Evolutionary conservation across 2,329 filamentous ascomycete genomes (phyloP).

Genomic region (Neopestalotiopsis sp.): DNA sequence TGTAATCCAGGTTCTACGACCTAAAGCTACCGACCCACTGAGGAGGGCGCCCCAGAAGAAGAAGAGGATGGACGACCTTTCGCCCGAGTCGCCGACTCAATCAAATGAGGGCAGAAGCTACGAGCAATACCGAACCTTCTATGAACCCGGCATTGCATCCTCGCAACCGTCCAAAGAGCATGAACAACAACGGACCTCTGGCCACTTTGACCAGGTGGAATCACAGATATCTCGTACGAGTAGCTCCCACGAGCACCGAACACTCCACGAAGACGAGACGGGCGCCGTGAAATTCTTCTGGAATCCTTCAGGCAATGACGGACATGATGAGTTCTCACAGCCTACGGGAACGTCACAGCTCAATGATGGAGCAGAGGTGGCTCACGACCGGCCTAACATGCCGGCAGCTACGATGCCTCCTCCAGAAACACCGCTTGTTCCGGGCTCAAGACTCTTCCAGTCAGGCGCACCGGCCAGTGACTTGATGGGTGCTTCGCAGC

Average conservation of each 20-base stretch:
- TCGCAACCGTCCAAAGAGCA: constrained; percentile 31
- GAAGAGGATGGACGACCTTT: constrained; percentile 43
- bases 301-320: neutral
- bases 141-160: constrained; percentile 11
- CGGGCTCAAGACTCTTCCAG: constrained; percentile 47
- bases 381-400: constrained; percentile 14
- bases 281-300: constrained; percentile 39
- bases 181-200: constrained; percentile 25
- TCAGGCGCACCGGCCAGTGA: constrained; percentile 37
- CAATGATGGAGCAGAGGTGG: neutral
- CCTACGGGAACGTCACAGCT: neutral
- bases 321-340: constrained; percentile 4
- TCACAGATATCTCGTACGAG: constrained; percentile 29
- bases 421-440: constrained; percentile 55
- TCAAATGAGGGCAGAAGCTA: constrained; percentile 63
- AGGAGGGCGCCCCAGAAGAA: constrained; percentile 43
- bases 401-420: constrained; percentile 28
- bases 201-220: constrained; percentile 18
- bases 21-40: constrained; percentile 12
- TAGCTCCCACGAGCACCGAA: constrained; percentile 34
- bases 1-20: constrained; percentile 13
- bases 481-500: constrained; percentile 50
- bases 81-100: constrained; percentile 61
- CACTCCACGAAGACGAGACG: constrained; percentile 52
- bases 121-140: constrained; percentile 42